These are phyloP conservation scores for Urtica urens DNA, from an alignment of 306 rosid species.

Conservation along the genomic window DNA sequence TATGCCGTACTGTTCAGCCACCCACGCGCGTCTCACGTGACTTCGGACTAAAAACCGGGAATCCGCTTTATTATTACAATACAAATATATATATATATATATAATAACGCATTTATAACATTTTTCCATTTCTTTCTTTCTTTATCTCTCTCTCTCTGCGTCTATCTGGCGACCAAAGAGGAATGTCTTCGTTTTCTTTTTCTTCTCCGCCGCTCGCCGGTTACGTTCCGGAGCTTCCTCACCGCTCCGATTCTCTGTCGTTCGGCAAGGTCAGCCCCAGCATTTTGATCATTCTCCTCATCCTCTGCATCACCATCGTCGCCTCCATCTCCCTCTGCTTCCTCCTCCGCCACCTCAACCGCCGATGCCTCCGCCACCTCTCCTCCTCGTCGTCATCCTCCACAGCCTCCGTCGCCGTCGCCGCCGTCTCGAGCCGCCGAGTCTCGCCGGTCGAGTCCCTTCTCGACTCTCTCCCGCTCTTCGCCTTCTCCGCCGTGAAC, in stretches of 20 bases:
- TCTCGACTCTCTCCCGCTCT: conserved; percentile 45
- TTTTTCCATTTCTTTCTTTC: too few relatives aligned
- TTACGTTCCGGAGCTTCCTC: neutral
- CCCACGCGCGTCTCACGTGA: neutral
- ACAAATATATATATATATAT: too few relatives aligned
- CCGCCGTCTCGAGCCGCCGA: conserved; percentile 22
- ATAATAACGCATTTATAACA: too few relatives aligned
- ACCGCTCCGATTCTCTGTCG: conserved; percentile 12
- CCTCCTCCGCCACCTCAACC: conserved; percentile 57
- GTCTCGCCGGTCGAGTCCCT: conserved; percentile 30
- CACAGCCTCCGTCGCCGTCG: neutral
- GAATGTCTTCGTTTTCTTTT: conserved; percentile 17
- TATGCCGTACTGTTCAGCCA: neutral
- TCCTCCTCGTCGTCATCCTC: conserved; percentile 11
- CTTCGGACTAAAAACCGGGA: too few relatives aligned
- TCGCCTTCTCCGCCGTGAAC: conserved; percentile 39
- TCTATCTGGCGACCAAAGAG: neutral
- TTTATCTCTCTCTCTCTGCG: neutral
- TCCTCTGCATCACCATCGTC: conserved; percentile 38
- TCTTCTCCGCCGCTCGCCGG: conserved; percentile 16
- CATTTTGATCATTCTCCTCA: conserved; percentile 37
- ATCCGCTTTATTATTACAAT: too few relatives aligned
- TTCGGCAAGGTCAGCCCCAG: conserved; percentile 36
- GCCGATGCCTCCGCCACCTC: conserved; percentile 48
- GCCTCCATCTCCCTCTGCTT: conserved; percentile 42